These are phyloP conservation scores for Zychaea mexicana DNA, from an alignment of 371 early-diverging fungal genomes.

Conservation along the genomic window DNA sequence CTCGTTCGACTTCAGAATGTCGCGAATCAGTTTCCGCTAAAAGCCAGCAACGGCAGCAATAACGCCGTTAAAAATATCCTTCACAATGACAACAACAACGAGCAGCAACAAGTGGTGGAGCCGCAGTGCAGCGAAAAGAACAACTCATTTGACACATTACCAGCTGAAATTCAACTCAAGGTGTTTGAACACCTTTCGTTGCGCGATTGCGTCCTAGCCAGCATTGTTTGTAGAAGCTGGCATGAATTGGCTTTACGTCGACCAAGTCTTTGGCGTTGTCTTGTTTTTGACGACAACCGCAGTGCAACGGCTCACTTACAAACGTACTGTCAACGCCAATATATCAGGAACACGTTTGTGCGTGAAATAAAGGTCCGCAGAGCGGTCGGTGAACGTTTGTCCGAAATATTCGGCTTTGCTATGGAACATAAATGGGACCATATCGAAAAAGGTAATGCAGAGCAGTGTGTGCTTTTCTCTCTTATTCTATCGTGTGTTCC, in stretches of 20 bases:
- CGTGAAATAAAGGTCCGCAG: background rate
- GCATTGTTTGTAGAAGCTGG: background rate
- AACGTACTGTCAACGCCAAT: background rate
- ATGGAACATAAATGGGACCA: background rate
- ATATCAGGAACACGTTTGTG: background rate
- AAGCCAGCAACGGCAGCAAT: no score
- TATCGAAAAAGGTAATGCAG: background rate
- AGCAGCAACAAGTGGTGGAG: no score
- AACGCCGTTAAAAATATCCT: no score
- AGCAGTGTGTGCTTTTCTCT: background rate
- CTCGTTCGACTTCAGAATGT: no score
- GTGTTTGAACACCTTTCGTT: background rate
- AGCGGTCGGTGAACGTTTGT: background rate
- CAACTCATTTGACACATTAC: background rate
- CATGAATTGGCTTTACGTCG: background rate
- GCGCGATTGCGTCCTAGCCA: background rate
- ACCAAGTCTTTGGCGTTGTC: background rate
- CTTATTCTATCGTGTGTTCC: no score
- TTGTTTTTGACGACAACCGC: background rate
- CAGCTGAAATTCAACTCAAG: background rate
- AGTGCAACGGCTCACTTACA: background rate
- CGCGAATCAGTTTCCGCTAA: no score
- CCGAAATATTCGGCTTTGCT: background rate
- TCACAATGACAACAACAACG: no score
- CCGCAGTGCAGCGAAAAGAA: no score